Conservation (phyloP, 139 green algal genomes). For the Tetradesmus obliquus region DNA sequence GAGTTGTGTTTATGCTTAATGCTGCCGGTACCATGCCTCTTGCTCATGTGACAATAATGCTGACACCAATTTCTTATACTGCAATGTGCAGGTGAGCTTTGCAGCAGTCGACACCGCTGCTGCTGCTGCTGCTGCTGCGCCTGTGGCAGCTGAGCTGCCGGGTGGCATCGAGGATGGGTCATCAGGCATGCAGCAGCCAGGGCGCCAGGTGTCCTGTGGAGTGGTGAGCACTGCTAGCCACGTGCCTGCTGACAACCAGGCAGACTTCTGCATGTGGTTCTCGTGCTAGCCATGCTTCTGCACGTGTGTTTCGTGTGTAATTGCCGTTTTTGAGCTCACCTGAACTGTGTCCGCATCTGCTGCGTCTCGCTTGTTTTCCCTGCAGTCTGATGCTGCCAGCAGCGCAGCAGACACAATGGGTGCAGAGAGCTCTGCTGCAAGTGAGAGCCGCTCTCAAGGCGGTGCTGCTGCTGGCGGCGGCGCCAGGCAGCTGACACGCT, state of each 20-base stretch:
- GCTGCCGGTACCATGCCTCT: too few species aligned
- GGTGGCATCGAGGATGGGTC: slow-evolving; percentile 12
- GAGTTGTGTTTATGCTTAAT: too few species aligned
- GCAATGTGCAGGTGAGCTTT: slow-evolving; percentile 13
- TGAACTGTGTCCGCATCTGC: background rate
- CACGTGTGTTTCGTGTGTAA: too few species aligned
- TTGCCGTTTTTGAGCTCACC: background rate
- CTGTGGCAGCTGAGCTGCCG: background rate
- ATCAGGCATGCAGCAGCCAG: background rate
- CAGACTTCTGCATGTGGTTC: too few species aligned
- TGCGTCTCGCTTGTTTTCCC: background rate
- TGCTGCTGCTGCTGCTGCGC: background rate
- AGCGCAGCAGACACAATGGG: background rate
- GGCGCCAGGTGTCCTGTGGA: background rate
- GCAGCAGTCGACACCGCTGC: background rate
- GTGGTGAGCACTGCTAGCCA: background rate
- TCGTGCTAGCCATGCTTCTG: too few species aligned
- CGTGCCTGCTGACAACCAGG: too few species aligned
- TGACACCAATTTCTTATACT: background rate
- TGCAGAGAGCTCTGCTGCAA: slow-evolving; percentile 5
- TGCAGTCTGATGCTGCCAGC: slow-evolving; percentile 25
- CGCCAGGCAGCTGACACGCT: background rate
- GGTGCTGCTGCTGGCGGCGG: background rate
- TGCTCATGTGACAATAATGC: too few species aligned
- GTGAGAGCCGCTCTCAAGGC: background rate